These are phyloP conservation scores for Neoboletus magnificus DNA, from an alignment of 768 basidiomycete genomes.

Conservation along the genomic window DNA sequence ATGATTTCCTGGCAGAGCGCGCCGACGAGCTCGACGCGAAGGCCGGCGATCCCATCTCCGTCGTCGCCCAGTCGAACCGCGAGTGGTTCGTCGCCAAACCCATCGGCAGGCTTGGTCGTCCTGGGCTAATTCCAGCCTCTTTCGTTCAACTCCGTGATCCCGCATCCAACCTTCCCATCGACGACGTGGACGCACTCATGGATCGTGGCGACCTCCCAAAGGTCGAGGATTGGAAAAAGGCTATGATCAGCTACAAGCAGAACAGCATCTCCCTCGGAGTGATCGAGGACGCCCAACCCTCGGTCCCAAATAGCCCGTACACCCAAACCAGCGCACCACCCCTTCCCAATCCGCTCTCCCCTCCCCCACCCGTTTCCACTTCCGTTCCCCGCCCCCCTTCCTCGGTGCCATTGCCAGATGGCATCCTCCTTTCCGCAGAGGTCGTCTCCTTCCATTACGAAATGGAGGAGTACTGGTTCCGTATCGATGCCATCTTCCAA, in stretches of 20 bases:
- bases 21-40: slow-evolving; percentile 95
- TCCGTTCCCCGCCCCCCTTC: slow-evolving; percentile 35
- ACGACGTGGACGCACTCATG: slow-evolving; percentile 74
- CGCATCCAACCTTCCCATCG: slow-evolving; percentile 72
- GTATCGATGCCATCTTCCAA: slow-evolving; percentile 84
- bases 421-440: slow-evolving; percentile 80
- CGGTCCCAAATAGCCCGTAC: slow-evolving; percentile 45
- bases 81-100: slow-evolving; percentile 99
- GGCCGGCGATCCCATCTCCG: slow-evolving; percentile 89
- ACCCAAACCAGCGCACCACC: slow-evolving; percentile 19
- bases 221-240: slow-evolving; percentile 99
- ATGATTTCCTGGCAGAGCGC: slow-evolving; percentile 94
- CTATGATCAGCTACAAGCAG: slow-evolving; percentile 93
- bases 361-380: slow-evolving; percentile 7
- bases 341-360: neutral
- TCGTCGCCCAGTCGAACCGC: slow-evolving; percentile 98
- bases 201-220: slow-evolving; percentile 86
- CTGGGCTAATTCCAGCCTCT: slow-evolving; percentile 94
- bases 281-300: slow-evolving; percentile 60
- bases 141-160: slow-evolving; percentile 98
- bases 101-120: slow-evolving; percentile 90
- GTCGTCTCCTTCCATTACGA: slow-evolving; percentile 98
- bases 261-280: slow-evolving; percentile 93
- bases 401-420: slow-evolving; percentile 63
- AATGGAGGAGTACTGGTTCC: slow-evolving; percentile 97